Evolutionary conservation across 2,329 filamentous ascomycete genomes (phyloP), one percentile per base, ranked within the genome.

Genomic region (Macrophomina phaseolina): DNA sequence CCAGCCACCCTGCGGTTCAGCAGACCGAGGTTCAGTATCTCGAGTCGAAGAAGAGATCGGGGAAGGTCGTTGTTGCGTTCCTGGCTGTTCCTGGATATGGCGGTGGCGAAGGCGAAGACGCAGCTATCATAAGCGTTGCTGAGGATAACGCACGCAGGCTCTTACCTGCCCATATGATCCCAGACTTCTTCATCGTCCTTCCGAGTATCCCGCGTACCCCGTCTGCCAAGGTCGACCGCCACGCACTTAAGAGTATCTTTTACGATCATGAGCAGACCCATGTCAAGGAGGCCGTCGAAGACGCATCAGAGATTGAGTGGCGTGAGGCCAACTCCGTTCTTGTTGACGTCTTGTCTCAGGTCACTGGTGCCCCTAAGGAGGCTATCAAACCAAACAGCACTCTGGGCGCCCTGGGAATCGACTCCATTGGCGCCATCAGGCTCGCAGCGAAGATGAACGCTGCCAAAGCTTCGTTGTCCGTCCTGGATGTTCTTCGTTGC

Each of bases 361-460:
- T 93, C 40, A 86, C 89, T 1, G 79, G 81, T 2, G 75, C 84
- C 4, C 76, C 84, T 0, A 69, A 75, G 73, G 75, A 4, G 82
- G 81, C 18, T 73, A 85, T n/a, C 91, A 87, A 0, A 92, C 90
- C 0, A 90, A 97, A 61, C 94, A 93, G 72, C 87, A 89, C 67
- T 84, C 64, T 66, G 5, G 45, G 42, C 3, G 32, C 53, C 9
- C 55, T 96, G n/a, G 93, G 93, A 0, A 80, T 96, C 2, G 93
- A 97, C 77, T 96, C 92, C 74, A 93, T 97, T 72, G 92, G 90
- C 66, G 90, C 91, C 0, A 81, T 85, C 28, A 92, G 95, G 73
- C 82, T 96, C 11, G 91, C 91, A 0, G 75, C 86, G 4, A 74
- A 79, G 18, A 62, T 68, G 28, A 70, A 77, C 7, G 71, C 48